A percentile compares a stretch with the other conserved stretches of the same genome.
phyloP scores from a whole-genome alignment of 2,329 filamentous ascomycete genomes.

The Colletotrichum salicis region DNA sequence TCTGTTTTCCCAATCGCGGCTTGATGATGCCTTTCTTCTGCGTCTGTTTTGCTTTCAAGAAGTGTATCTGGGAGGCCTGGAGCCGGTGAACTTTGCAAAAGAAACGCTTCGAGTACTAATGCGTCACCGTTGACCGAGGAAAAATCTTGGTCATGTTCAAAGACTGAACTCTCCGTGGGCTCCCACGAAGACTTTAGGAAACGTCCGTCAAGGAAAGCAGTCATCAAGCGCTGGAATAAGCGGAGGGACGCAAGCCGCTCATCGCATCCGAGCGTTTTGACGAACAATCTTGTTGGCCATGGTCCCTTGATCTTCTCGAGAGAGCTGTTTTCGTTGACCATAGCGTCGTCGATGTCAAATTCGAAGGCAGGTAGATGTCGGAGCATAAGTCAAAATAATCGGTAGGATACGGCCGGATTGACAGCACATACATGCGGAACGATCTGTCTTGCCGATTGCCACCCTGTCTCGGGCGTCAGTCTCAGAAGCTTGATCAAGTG shows the following conservation, averaged over 20 bases:
- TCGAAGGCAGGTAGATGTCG: slow-evolving; percentile 32
- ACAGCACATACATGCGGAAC: not conserved
- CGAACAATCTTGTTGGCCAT: slow-evolving; percentile 18
- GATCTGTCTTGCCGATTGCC: not conserved
- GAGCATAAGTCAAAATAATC: slow-evolving; percentile 40
- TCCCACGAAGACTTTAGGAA: not conserved
- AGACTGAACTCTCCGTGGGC: not conserved
- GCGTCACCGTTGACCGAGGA: not conserved
- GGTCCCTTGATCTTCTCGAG: slow-evolving; percentile 17
- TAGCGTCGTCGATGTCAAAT: slow-evolving; percentile 40
- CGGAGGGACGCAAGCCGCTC: not conserved
- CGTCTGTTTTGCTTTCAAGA: slow-evolving; percentile 6
- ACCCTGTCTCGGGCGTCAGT: not conserved
- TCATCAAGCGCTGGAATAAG: not conserved
- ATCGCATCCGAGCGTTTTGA: not conserved
- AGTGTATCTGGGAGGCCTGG: not conserved
- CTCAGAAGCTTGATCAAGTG: not conserved
- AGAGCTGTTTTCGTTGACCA: not conserved
- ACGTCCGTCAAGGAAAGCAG: not conserved
- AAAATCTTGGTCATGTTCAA: not conserved
- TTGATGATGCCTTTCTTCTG: slow-evolving; percentile 38
- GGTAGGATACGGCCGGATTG: slow-evolving; percentile 32
- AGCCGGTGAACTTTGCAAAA: not conserved
- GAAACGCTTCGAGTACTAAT: not conserved
- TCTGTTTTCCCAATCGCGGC: slow-evolving; percentile 38